Evolutionary conservation across 164 flowering plant genomes (phyloP), one percentile per base, ranked within the genome.

Genomic region (Vitis rupestris): DNA sequence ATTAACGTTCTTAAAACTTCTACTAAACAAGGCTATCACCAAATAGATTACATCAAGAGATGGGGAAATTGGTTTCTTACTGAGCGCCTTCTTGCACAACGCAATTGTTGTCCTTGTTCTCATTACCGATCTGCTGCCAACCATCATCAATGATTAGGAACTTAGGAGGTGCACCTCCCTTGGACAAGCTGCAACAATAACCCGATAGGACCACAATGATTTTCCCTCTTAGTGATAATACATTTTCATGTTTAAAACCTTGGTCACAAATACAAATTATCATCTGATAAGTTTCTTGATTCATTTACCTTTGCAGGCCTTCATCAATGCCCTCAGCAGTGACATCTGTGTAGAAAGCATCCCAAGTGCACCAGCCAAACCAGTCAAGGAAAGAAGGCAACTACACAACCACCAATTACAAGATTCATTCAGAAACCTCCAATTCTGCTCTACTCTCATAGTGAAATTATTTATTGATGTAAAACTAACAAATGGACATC

Each of bases 351-450:
- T 95, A 95, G 76, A 95, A 95, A 58, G 99, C 99, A 78, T 95
- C 99, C 99, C 99, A 95, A 4, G 99, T 95, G 77, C 99, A 95
- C 99, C 99, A 95, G 48, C 99, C 99, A 85, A 95, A 93, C 98
- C 98, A 95, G 71, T 95, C 97, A 66, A 95, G 77, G 59, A 93
- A 84, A 61, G 91, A 79, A 50, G 99, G 99, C 80, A 91, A 74
- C 97, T 92, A 82, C 30, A 76, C 13, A 59, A 58, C 27, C 70
- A 74, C 3, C 11, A 66, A 52, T 44, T 13, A 53, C 19, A 14
- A 70, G 37, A 66, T 49, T 19, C 53, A 19, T 61, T 50, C 61
- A 64, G 14, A 10, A 50, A 58, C 1, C 37, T 13, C n/a, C 4
- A 44, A 23, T 1, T 65, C 27, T 23, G 27, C 27, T 23, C 27